Base-by-base conservation (phyloP, 2,329 filamentous ascomycete genomes). In the Talaromyces sp. region DNA sequence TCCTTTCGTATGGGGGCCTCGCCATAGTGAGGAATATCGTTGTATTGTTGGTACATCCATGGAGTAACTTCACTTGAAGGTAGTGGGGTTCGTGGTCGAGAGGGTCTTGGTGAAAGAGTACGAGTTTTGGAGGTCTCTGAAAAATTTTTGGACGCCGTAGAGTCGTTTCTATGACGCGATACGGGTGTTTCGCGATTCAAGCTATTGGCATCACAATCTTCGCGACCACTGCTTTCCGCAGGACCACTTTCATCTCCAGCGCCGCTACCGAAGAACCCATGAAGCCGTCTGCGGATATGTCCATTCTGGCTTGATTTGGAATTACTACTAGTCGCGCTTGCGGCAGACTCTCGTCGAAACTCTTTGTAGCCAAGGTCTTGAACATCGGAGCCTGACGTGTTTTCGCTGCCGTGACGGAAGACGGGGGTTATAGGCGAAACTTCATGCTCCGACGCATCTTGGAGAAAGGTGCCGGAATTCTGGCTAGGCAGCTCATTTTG, bases 51-150 rank as follows among this genome's bases (percentile, higher is more conserved):
- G 75, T 95, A 98, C 68, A 96, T 85, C 85, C 97, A 99, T n/a
- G 95, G 95, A 45, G 96, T 95, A 65, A 99, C 93, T 78, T 98
- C 94, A 73, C 92, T 95, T 13, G 91, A 92, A 49, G 91, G 91
- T 60, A 93, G 84, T 13, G 93, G 93, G n/a, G 92, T 96, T 71
- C 90, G 86, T 57, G 93, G 92, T 70, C 92, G 85, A 33, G 90
- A 93, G 37, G 87, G 87, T 61, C 86, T 85, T 47, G 92, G 92
- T 62, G 93, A 96, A 54, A 84, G 85, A 68, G 93, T 78, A 62
- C 80, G 76, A 64, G 82, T 82, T 62, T 78, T 74, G 50, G 71
- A 67, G 9, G 73, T 69, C 33, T 79, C 79, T 49, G 80, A 73
- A 60, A 78, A 78, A 66, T 79, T 89, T 67, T 89, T 83, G 69